These are phyloP conservation scores for Insectozyma bohioensis DNA, from an alignment of 1,139 yeast species.

Conservation along the genomic window DNA sequence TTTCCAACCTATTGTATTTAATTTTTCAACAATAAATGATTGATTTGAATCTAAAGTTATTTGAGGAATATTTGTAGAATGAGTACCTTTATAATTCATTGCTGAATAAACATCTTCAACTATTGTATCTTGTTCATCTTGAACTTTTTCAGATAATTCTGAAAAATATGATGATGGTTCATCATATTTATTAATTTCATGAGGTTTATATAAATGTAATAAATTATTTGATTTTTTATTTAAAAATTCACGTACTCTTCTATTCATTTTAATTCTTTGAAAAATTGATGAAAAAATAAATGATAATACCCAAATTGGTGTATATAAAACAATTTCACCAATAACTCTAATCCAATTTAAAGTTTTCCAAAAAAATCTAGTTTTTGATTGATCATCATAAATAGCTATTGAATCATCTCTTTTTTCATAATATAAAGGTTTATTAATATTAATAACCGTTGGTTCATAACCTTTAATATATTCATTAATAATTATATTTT, in stretches of 20 bases:
- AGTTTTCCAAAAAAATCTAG: slow-evolving; percentile 24
- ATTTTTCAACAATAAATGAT: slow-evolving; percentile 48
- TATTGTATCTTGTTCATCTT: slow-evolving; percentile 56
- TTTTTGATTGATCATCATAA: slow-evolving; percentile 13
- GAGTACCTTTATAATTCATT: slow-evolving; percentile 37
- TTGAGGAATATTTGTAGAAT: slow-evolving; percentile 35
- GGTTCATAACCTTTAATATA: slow-evolving; percentile 54
- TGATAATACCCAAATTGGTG: slow-evolving; percentile 56
- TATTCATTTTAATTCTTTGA: slow-evolving; percentile 37
- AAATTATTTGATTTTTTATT: slow-evolving; percentile 29
- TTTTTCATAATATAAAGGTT: slow-evolving; percentile 22
- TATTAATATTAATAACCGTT: slow-evolving; percentile 47
- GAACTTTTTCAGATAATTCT: slow-evolving; percentile 27
- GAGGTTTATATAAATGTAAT: slow-evolving; percentile 28
- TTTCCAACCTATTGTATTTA: slow-evolving; percentile 63
- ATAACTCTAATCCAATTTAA: slow-evolving; percentile 49
- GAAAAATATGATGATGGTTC: slow-evolving; percentile 13
- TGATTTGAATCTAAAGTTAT: slow-evolving; percentile 46
- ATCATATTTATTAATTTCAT: slow-evolving; percentile 4
- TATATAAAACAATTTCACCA: slow-evolving; percentile 39
- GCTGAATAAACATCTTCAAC: slow-evolving; percentile 65
- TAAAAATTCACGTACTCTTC: slow-evolving; percentile 32
- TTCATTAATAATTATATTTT: slow-evolving; percentile 37
- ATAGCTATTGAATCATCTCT: slow-evolving; percentile 7
- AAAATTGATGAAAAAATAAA: slow-evolving; percentile 45